These are phyloP conservation scores for Trametes meyenii DNA, from an alignment of 768 basidiomycete genomes.

Conservation along the genomic window DNA sequence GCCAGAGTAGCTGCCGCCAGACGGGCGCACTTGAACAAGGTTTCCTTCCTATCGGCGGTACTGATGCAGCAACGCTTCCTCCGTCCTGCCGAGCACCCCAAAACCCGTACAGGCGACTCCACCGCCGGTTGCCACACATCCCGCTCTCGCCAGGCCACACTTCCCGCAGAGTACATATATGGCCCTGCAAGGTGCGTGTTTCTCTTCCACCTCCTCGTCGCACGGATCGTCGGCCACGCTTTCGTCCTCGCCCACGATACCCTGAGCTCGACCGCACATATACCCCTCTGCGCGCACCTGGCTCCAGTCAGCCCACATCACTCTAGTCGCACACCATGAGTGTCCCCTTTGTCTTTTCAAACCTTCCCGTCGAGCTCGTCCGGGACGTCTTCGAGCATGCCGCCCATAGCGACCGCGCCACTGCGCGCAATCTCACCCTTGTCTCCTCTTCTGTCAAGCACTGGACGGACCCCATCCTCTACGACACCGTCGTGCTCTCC, in stretches of 20 bases:
- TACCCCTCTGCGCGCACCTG: conserved; percentile 8
- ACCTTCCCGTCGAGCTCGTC: conserved; percentile 40
- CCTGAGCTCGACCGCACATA: conserved; percentile 6
- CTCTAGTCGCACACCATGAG: conserved; percentile 11
- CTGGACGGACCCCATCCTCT: conserved; percentile 40
- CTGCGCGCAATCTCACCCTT: conserved; percentile 38
- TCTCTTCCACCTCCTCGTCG: conserved; percentile 1
- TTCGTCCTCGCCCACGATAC: conserved; percentile 4
- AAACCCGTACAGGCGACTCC: conserved; percentile 18
- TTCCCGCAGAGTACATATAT: conserved; percentile 6
- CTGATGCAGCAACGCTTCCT: conserved; percentile 19
- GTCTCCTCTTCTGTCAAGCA: conserved; percentile 38
- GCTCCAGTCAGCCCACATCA: background rate
- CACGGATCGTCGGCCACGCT: conserved; percentile 7
- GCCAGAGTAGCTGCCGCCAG: background rate
- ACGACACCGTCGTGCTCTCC: conserved; percentile 41
- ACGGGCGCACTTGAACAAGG: conserved; percentile 9
- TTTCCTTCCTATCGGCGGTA: conserved; percentile 9
- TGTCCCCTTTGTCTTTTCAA: conserved; percentile 26
- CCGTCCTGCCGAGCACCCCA: conserved; percentile 25
- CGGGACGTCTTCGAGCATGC: conserved; percentile 41
- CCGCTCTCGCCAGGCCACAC: conserved; percentile 1
- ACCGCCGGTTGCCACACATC: conserved; percentile 14
- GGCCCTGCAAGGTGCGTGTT: background rate
- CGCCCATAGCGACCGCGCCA: conserved; percentile 31